Evolutionary conservation across 805 yeast genomes (phyloP), one percentile per base, ranked within the genome.

Genomic region (Starmerella sirachaensis): DNA sequence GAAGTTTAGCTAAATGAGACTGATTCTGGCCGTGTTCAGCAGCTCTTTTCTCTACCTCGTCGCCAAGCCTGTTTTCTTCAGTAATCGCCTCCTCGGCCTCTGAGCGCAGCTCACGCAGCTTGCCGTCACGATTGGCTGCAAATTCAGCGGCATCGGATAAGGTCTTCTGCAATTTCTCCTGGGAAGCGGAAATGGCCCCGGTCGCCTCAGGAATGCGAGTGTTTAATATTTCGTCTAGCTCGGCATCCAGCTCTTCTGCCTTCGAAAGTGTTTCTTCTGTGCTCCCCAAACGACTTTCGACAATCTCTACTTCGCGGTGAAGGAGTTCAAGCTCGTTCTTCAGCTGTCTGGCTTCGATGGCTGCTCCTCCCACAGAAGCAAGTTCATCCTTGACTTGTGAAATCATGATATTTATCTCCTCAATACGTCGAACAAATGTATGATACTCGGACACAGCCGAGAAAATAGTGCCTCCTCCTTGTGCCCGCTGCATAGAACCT

Each of bases 111-210:
- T 79, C 73, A 33, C 72, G 72, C 42, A 93, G 64, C 56, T 88
- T 93, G 1, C 78, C 70, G 1, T 86, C 83, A 49, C 85, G 86
- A 55, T 93, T 79, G 30, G 62, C 63, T 42, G 70, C 73, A 55
- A 85, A 88, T 50, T 91, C 97, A 36, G 68, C 65, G 63, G 85
- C 81, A 55, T 91, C 97, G 13, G 63, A 69, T 52, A 80, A 81
- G 37, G 81, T 75, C 6, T 54, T 54, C 3, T 50, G 47, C 10
- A 81, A 69, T 20, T 76, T 79, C 0, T 40, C 41, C 22, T 24
- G 11, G 6, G 43, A 31, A 1, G 8, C 29, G 2, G 8, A 23
- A 4, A 41, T 14, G 62, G 55, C 27, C 63, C 64, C 8, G 17
- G 21, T 11, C 1, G 38, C 29, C 8, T 23, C 31, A 4, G 45